Conservation (phyloP, 2,329 filamentous ascomycete genomes). For the Hyphodiscus sp. region DNA sequence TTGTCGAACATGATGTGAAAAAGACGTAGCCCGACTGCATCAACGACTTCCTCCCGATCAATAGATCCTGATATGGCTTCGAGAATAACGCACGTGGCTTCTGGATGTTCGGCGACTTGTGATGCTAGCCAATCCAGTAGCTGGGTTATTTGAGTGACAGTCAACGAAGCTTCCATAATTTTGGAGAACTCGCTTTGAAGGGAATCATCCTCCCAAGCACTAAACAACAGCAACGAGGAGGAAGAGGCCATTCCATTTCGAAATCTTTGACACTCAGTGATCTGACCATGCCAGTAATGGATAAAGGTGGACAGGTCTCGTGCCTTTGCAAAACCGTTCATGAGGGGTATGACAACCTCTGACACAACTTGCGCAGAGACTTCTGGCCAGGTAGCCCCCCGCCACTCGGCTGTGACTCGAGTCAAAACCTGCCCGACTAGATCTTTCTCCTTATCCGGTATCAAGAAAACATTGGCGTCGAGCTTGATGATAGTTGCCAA, state of each 20-base stretch:
- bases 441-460: constrained; percentile 26
- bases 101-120: constrained; percentile 18
- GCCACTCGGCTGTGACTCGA: constrained; percentile 25
- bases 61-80: constrained; percentile 35
- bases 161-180: constrained; percentile 33
- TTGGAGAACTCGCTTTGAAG: constrained; percentile 23
- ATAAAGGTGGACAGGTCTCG: constrained; percentile 36
- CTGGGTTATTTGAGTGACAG: constrained; percentile 32
- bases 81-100: constrained; percentile 31
- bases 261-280: constrained; percentile 24
- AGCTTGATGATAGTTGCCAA: constrained; percentile 38
- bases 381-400: constrained; percentile 16
- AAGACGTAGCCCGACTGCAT: constrained; percentile 28
- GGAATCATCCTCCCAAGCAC: constrained; percentile 29
- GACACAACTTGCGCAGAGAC: constrained; percentile 26
- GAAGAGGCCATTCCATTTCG: constrained; percentile 9
- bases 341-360: constrained; percentile 34
- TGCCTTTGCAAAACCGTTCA: constrained; percentile 35
- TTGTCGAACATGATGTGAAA: constrained; percentile 28
- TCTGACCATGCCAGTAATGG: constrained; percentile 32
- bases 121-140: constrained; percentile 32
- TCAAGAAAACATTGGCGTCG: constrained; percentile 40
- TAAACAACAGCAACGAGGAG: constrained; percentile 6
- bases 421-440: constrained; percentile 29
- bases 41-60: constrained; percentile 29